Conservation (phyloP, 148 eudicot genomes). For the Camellia sinensis region DNA sequence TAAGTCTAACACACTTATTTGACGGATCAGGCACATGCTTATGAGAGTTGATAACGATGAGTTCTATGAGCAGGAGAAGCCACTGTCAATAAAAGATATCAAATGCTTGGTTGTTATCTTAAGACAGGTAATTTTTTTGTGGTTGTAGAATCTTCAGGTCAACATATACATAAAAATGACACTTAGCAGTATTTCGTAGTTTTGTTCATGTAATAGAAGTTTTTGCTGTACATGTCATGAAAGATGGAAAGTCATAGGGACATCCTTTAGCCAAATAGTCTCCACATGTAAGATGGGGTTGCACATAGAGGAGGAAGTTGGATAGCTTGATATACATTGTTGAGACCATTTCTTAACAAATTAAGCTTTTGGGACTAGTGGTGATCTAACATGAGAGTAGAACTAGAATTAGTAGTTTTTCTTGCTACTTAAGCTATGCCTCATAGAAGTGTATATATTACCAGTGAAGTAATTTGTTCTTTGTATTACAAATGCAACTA, state of each 20-base stretch:
- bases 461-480: neutral
- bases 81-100: conserved; percentile 76
- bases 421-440: conserved; percentile 1
- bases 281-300: no score
- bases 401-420: neutral
- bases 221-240: neutral
- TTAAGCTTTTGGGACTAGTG: no score
- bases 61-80: conserved; percentile 93
- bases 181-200: neutral
- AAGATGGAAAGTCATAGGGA: conserved; percentile 1
- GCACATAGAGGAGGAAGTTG: no score
- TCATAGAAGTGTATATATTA: neutral
- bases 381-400: neutral
- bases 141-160: neutral
- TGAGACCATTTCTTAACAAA: neutral
- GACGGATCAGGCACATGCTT: conserved; percentile 84
- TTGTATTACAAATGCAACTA: no score
- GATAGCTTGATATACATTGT: neutral
- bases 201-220: neutral
- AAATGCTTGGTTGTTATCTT: conserved; percentile 79
- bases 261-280: neutral
- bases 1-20: conserved; percentile 6
- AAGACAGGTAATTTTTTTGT: conserved; percentile 60
- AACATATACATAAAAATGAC: neutral
- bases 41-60: conserved; percentile 96